Conservation (phyloP, 2,329 filamentous ascomycete species). For the Sclerotinia sclerotiorum region DNA sequence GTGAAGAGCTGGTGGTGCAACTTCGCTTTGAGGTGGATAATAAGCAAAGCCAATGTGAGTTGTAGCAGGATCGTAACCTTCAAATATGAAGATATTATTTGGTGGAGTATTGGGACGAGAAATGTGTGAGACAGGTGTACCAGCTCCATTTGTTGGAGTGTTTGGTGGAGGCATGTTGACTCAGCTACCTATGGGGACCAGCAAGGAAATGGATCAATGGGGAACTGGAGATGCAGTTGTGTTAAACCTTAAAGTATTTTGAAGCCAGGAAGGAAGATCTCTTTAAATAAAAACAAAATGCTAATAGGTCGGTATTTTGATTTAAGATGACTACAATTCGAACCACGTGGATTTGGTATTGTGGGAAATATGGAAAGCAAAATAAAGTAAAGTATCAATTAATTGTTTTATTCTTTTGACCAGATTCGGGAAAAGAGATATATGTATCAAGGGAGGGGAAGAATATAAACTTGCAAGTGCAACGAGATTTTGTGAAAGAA, state of each 20-base stretch:
- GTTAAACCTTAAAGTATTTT: neutral
- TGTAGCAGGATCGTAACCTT: conserved; percentile 19
- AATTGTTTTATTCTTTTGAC: neutral
- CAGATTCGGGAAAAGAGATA: neutral
- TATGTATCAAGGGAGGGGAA: neutral
- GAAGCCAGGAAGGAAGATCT: neutral
- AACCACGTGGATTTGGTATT: neutral
- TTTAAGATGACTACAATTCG: neutral
- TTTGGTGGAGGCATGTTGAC: conserved; percentile 28
- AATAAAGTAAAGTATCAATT: neutral
- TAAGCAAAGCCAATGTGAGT: conserved; percentile 19
- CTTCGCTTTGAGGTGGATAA: conserved; percentile 1
- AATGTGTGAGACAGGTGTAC: conserved; percentile 13
- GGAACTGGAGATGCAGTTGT: neutral
- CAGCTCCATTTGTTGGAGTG: conserved; percentile 22
- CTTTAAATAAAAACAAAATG: neutral
- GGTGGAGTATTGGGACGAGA: conserved; percentile 12
- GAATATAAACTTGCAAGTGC: neutral
- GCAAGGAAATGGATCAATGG: neutral
- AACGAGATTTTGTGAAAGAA: neutral
- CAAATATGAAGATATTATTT: conserved; percentile 14
- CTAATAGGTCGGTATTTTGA: neutral
- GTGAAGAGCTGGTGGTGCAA: neutral
- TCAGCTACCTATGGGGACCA: conserved; percentile 13
- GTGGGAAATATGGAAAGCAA: too few species aligned